These are phyloP conservation scores for Ceratonia siliqua DNA, from an alignment of 306 rosid genomes.

Conservation along the genomic window DNA sequence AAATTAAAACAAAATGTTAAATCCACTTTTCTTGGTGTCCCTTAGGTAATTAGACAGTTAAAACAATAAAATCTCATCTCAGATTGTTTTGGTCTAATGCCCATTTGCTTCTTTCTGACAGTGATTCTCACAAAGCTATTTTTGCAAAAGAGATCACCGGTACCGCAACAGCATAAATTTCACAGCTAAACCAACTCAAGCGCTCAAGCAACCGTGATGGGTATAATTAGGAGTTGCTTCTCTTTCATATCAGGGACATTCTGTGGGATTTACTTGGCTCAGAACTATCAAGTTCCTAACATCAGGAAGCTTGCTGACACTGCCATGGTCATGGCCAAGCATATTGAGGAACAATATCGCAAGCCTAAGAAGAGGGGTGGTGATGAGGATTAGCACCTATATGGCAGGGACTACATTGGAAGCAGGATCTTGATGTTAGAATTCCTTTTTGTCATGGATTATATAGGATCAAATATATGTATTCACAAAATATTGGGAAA, in stretches of 20 bases:
- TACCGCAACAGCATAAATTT: constrained; percentile 6
- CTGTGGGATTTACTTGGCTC: constrained; percentile 72
- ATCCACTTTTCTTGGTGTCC: not conserved
- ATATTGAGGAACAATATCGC: constrained; percentile 64
- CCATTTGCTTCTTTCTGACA: constrained; percentile 24
- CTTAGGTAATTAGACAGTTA: not conserved
- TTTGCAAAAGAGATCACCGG: not conserved
- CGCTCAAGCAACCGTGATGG: constrained; percentile 50
- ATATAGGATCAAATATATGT: constrained; percentile 17
- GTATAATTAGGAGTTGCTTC: constrained; percentile 74
- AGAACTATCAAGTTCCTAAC: constrained; percentile 82
- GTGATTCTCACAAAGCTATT: constrained; percentile 1
- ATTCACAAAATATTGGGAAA: constrained; percentile 7
- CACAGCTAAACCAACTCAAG: not conserved
- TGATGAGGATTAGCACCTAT: constrained; percentile 34
- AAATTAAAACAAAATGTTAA: not conserved
- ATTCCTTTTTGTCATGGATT: not conserved
- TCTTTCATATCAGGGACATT: constrained; percentile 69
- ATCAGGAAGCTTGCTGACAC: constrained; percentile 67
- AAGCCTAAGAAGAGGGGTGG: constrained; percentile 60
- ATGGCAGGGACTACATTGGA: not conserved
- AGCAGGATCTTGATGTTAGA: constrained; percentile 37
- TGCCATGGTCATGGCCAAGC: constrained; percentile 56
- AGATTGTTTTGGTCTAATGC: constrained; percentile 17
- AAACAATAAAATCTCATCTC: not conserved